Evolutionary conservation across 768 basidiomycete species (phyloP).

Genomic region (Naematelia aurantialba): DNA sequence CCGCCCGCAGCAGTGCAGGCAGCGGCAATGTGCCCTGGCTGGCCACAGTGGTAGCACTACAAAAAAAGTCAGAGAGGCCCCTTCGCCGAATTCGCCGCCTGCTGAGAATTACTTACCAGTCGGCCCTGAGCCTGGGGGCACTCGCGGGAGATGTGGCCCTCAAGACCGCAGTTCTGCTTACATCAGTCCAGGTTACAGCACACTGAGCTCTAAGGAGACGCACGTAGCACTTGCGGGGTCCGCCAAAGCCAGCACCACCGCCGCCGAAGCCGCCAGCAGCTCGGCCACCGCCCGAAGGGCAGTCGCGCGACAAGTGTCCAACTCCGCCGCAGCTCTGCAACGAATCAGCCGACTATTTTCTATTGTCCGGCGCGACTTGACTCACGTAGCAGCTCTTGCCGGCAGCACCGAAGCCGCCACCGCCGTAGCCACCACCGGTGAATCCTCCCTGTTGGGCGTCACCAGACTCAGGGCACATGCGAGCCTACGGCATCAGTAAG

Average conservation of each 20-base stretch:
- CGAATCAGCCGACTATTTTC: neutral
- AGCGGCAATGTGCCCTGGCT: conserved; percentile 49
- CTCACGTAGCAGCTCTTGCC: conserved; percentile 51
- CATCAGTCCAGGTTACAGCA: conserved; percentile 4
- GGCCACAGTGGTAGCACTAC: conserved; percentile 44
- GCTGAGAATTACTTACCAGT: conserved; percentile 26
- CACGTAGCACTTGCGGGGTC: conserved; percentile 49
- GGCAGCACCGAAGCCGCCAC: conserved; percentile 27
- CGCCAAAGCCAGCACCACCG: conserved; percentile 32
- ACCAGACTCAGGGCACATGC: conserved; percentile 45
- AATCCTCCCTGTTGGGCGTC: conserved; percentile 31
- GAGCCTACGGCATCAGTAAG: conserved; percentile 22
- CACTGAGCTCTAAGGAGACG: conserved; percentile 13
- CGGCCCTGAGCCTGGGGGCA: conserved; percentile 46
- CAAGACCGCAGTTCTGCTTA: conserved; percentile 49
- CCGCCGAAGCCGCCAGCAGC: conserved; percentile 29
- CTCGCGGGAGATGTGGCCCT: conserved; percentile 51
- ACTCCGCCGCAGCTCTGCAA: conserved; percentile 50
- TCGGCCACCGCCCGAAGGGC: conserved; percentile 41
- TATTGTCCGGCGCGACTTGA: neutral
- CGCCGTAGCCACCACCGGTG: conserved; percentile 33
- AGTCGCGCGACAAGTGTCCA: conserved; percentile 51
- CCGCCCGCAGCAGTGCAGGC: conserved; percentile 39
- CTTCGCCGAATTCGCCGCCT: neutral
- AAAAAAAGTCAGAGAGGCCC: neutral